Evolutionary conservation across 352 stramenopile species (phyloP), one percentile per base, ranked within the genome.

Genomic region (Globisporangium recalcitrans): DNA sequence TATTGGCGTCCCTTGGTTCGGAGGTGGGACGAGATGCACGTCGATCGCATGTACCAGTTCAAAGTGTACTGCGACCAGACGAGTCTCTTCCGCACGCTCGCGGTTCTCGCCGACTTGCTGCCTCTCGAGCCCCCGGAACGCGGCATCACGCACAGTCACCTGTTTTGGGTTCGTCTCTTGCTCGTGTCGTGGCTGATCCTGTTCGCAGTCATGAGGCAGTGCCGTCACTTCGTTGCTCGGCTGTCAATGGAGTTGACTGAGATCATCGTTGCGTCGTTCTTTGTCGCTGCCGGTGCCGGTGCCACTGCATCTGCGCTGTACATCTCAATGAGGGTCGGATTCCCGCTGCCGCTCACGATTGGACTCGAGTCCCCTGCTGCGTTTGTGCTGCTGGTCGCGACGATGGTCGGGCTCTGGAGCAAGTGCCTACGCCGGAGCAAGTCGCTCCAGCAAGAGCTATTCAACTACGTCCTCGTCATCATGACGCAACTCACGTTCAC

Each of bases 111-210:
- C 2, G 63, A 69, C 32, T 51, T 36, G 8, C 54, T 64, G 16
- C 63, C 49, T 9, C 42, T 68, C 4, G 29, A 19, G 4, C n/a
- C 34, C 1, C 63, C 52, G 6, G 42, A 26, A 4, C 27, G 29
- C 26, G 63, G 58, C 0, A 22, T 64, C 32, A 22, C 14, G 1
- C 44, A 49, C 46, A 60, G 14, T 2, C 13, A 38, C 1, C 26
- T 52, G 4, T 65, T 65, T 34, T 69, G 63, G 63, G 4, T 66
- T 3, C 58, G 58, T 21, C 26, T 36, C 7, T 14, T 22, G n/a
- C 49, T 60, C 16, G 26, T 48, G 1, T 48, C 49, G n/a, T 6
- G 55, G 74, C 22, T 52, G 63, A 22, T 58, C 63, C 0, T 36
- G 52, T 9, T 55, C 58, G 52, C 16, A 59, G 48, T 8, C 16